Evolutionary conservation across 768 basidiomycete species (phyloP).

Genomic region (Artomyces pyxidatus): DNA sequence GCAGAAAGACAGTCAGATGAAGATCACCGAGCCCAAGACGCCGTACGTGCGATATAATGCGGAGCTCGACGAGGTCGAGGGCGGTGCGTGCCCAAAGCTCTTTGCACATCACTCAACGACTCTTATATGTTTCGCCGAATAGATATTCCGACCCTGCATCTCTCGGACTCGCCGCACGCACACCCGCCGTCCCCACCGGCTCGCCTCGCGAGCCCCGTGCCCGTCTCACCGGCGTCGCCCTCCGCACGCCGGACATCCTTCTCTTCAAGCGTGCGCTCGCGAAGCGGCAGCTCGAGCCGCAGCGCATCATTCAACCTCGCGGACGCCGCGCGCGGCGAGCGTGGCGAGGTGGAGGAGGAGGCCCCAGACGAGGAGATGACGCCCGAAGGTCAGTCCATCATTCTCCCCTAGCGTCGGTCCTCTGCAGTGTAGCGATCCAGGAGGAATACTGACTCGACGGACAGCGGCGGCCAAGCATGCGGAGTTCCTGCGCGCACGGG

Average conservation of each 20-base stretch:
- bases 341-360: constrained; percentile 52
- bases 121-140: background rate
- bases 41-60: constrained; percentile 90
- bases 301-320: constrained; percentile 88
- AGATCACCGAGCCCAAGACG: constrained; percentile 97
- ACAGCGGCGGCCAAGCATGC: constrained; percentile 77
- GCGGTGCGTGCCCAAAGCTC: constrained; percentile 44
- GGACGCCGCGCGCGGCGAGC: constrained; percentile 51
- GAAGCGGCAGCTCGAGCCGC: constrained; percentile 59
- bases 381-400: constrained; percentile 51
- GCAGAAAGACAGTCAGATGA: constrained; percentile 94
- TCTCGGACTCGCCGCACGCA: constrained; percentile 32
- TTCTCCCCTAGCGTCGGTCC: too few species aligned
- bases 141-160: constrained; percentile 81
- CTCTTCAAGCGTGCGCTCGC: constrained; percentile 53
- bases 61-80: constrained; percentile 76
- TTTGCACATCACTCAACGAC: background rate
- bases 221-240: constrained; percentile 21
- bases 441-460: too few species aligned
- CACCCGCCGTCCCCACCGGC: constrained; percentile 8
- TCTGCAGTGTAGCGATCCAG: too few species aligned
- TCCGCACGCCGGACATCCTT: constrained; percentile 71
- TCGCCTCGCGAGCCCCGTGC: constrained; percentile 5
- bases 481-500: constrained; percentile 71
- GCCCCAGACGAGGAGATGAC: constrained; percentile 67